These are phyloP conservation scores for Claviceps humidiphila DNA, from an alignment of 2,329 filamentous ascomycete species.

Conservation along the genomic window DNA sequence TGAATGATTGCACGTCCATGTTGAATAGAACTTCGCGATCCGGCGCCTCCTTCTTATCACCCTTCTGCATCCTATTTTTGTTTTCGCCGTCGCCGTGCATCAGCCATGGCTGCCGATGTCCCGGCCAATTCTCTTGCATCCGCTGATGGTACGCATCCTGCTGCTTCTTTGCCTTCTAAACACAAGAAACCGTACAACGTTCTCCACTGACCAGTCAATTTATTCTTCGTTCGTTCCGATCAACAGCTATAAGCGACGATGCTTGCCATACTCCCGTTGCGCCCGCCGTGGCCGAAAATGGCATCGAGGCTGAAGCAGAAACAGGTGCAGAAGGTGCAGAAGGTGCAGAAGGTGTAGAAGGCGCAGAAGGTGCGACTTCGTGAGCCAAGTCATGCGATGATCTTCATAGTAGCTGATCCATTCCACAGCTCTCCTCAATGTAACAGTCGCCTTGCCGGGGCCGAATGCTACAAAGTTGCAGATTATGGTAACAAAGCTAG, in stretches of 20 bases:
- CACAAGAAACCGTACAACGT: neutral
- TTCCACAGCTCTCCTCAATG: slow-evolving; percentile 35
- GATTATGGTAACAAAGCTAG: slow-evolving; percentile 54
- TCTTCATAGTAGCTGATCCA: neutral
- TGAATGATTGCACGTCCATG: slow-evolving; percentile 12
- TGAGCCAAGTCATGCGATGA: neutral
- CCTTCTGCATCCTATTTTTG: slow-evolving; percentile 9
- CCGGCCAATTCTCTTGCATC: slow-evolving; percentile 13
- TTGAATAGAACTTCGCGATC: slow-evolving; percentile 15
- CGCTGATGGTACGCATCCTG: slow-evolving; percentile 10
- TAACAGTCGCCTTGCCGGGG: slow-evolving; percentile 74
- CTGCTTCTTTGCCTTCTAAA: neutral
- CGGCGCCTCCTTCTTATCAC: slow-evolving; percentile 10
- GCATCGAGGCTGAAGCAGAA: slow-evolving; percentile 17
- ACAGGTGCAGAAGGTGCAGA: slow-evolving; percentile 23
- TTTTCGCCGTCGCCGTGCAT: slow-evolving; percentile 6
- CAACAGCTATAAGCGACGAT: slow-evolving; percentile 15
- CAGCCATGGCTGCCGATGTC: slow-evolving; percentile 21
- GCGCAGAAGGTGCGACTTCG: slow-evolving; percentile 22
- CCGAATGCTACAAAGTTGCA: slow-evolving; percentile 60
- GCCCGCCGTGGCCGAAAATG: slow-evolving; percentile 14
- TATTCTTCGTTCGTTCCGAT: neutral
- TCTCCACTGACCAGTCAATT: neutral
- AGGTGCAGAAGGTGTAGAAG: slow-evolving; percentile 25
- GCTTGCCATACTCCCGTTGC: slow-evolving; percentile 13